Conservation (phyloP, 108 stramenopile species). For the Nitzschia sp. region DNA sequence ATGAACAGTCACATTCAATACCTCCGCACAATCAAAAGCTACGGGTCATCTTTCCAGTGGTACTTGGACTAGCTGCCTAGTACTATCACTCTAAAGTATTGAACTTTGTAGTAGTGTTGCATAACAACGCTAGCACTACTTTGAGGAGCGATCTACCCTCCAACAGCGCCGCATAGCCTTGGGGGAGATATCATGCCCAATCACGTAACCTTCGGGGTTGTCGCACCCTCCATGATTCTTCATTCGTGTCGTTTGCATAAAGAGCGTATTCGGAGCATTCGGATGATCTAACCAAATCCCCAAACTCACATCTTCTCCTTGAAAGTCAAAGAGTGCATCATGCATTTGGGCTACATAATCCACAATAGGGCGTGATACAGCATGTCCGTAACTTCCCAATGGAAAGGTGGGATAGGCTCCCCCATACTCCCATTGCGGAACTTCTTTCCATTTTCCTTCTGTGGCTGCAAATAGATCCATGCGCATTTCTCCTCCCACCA, state of each 20-base stretch:
- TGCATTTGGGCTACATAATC: conserved; percentile 23
- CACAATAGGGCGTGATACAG: conserved; percentile 30
- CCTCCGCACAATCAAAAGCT: no score
- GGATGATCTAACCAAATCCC: conserved; percentile 34
- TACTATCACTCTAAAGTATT: no score
- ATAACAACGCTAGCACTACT: no score
- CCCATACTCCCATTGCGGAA: conserved; percentile 16
- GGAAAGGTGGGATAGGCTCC: conserved; percentile 31
- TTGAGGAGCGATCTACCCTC: no score
- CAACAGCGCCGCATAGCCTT: no score
- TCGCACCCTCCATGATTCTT: conserved; percentile 2
- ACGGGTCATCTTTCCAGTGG: no score
- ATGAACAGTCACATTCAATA: no score
- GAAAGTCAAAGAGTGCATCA: conserved; percentile 27
- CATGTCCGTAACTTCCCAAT: conserved; percentile 26
- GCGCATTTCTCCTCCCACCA: conserved; percentile 29
- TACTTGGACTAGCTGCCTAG: no score
- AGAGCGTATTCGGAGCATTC: background rate
- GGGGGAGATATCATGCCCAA: conserved; percentile 13
- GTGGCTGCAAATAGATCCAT: background rate
- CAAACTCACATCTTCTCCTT: conserved; percentile 35
- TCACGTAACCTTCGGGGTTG: conserved; percentile 2
- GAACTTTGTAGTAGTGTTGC: no score
- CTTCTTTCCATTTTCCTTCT: conserved; percentile 28
- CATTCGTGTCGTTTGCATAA: background rate